A percentile compares a stretch with the other conserved stretches of the same genome.
Conservation (phyloP, 2,329 filamentous ascomycete genomes). For the Allantophomopsis lycopodina region DNA sequence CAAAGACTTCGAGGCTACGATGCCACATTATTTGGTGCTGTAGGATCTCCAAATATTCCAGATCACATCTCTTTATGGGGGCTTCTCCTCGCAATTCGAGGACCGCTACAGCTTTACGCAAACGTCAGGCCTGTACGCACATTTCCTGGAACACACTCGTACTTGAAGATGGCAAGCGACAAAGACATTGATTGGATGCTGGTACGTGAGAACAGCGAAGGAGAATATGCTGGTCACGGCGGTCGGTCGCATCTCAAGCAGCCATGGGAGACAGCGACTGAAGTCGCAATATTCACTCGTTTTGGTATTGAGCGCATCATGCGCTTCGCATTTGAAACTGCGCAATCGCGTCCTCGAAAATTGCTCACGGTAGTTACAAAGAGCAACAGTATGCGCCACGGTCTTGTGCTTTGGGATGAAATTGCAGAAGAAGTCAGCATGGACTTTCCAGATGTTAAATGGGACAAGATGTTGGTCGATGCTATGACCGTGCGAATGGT, state of each 20-base stretch:
- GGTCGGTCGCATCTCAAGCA: slow-evolving; percentile 40
- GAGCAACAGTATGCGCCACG: slow-evolving; percentile 48
- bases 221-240: slow-evolving; percentile 50
- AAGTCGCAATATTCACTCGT: slow-evolving; percentile 46
- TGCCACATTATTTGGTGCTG: slow-evolving; percentile 43
- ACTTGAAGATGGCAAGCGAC: slow-evolving; percentile 25
- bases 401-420: slow-evolving; percentile 55
- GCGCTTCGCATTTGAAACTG: slow-evolving; percentile 44
- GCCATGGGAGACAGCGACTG: slow-evolving; percentile 44
- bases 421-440: slow-evolving; percentile 36
- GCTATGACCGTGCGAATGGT: slow-evolving; percentile 34
- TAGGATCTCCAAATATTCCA: slow-evolving; percentile 43
- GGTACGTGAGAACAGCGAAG: slow-evolving; percentile 50
- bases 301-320: slow-evolving; percentile 43
- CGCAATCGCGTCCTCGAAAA: slow-evolving; percentile 35
- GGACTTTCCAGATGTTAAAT: slow-evolving; percentile 42
- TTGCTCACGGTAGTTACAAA: slow-evolving; percentile 48
- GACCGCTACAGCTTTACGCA: slow-evolving; percentile 45
- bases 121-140: slow-evolving; percentile 48
- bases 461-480: slow-evolving; percentile 52
- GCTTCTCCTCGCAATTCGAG: slow-evolving; percentile 33
- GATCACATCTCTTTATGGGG: slow-evolving; percentile 54
- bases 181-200: slow-evolving; percentile 50
- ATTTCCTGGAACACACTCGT: slow-evolving; percentile 39
- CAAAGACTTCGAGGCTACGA: slow-evolving; percentile 37